Base-by-base conservation (phyloP, 2,329 filamentous ascomycete species). In the Colletotrichum sp. region DNA sequence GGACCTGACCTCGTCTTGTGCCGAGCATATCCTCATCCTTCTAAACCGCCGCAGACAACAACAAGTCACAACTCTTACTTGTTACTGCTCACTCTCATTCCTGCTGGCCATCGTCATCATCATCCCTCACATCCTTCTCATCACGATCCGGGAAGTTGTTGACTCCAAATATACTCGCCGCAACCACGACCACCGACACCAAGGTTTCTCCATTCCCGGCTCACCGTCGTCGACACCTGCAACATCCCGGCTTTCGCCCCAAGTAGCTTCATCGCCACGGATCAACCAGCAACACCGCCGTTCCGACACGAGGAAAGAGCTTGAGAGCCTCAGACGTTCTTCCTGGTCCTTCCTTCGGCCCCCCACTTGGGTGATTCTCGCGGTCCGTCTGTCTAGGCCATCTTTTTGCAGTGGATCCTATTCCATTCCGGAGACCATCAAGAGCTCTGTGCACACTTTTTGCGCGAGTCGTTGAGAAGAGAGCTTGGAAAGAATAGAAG, bases 311-410 rank as follows among this genome's bases (percentile, higher is more conserved):
- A 65, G 60, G 21, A 63, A 32, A 63, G 32, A 63, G 59, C 59
- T 36, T 32, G 30, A 76, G 59, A 76, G 65, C 75, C 71, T 76
- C 60, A 67, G 71, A 75, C 75, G 65, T 52, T 30, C 71, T 69
- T 70, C 75, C 75, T 71, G 52, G 62, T 71, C 39, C 52, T 66
- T 76, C 72, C 49, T 64, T 67, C 72, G 68, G 65, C 71, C 66
- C 78, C 77, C 78, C 69, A 77, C 73, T 76, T 73, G 66, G 73
- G 68, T 76, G 73, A 77, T 73, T 76, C 73, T 74, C 73, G 68
- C 73, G 73, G 74, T 72, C 69, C 73, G 69, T 76, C 73, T 76
- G 36, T 70, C 69, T 76, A 72, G 72, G 65, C 73, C 69, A 67
- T 68, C 69, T 67, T 68, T 30, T 59, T 59, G 44, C 73, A 44